Evolutionary conservation across 352 stramenopile species (phyloP), one percentile per base, ranked within the genome.

Genomic region (Pythium inflatum): DNA sequence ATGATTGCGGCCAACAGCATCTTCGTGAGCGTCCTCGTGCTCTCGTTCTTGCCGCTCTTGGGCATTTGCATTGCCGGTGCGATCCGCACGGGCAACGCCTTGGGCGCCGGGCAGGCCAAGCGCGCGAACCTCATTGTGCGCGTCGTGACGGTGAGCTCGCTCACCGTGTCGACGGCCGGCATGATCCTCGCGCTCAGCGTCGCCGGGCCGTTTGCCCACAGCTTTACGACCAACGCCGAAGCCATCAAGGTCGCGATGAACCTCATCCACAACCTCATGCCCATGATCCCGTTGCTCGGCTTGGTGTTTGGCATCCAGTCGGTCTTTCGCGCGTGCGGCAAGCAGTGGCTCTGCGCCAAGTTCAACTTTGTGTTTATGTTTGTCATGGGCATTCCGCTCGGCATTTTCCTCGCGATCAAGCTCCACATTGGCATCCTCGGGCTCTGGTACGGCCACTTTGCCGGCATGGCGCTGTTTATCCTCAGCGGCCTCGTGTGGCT

Each of bases 381-480:
- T 48, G 49, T 83, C 27, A 48, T 92, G 18, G 82, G 79, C 20
- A 70, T 90, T n/a, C 80, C 79, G 3, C 59, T 86, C 12, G 79
- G 84, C 1, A 38, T 88, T 24, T 46, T 73, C 33, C 77, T 92
- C 50, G 82, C 79, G 6, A 76, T 89, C 54, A 55, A 81, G 33
- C 74, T 81, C 20, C 41, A 87, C 31, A 50, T 74, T 14, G 84
- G 84, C 12, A 79, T 92, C 63, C 58, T 84, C 0, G 85, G 85
- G 0, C 74, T 93, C 5, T 93, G 85, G 85, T 76, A 81, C 50
- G 85, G 85, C 3, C 80, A 91, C 50, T 79, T 91, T 69, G 70
- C 76, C 14, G 60, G 71, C 27, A 45, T 78, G 46, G 18, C 38
- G 25, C 34, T 66, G 27, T 61, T 71, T 45, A 67, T 77, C 51